Base-by-base conservation (phyloP, 1,284 basidiomycete genomes). In the Cutaneotrichosporon mucoides region DNA sequence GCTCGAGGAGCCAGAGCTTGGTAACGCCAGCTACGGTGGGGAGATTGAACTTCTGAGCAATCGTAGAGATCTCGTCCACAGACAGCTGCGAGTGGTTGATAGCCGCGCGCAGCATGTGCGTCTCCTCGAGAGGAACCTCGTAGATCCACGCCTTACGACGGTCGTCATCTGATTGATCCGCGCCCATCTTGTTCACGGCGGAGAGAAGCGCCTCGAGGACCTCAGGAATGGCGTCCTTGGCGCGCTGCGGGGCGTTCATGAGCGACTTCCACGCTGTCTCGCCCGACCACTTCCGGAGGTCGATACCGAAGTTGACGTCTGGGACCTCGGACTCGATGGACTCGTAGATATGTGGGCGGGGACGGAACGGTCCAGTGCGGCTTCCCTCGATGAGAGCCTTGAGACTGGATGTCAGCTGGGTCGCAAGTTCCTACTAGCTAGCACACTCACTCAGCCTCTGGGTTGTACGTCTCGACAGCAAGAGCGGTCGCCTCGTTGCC, bases 101-200 rank as follows among this genome's bases (percentile, higher is more conserved):
- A 2, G 83, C 83, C 72, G 90, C 88, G 61, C 93, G 86, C 9
- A 96, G 84, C 64, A 88, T 86, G 70, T 96, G 93, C 5, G 88
- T 83, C 36, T 86, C 85, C 4, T 84, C 80, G 24, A 97, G 82
- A 1, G 92, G 90, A 2, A 94, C 90, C 62, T 84, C 82, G 66
- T 96, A 95, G 62, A 97, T 90, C 94, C 93, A 97, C 1, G 86
- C 82, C 78, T 88, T 91, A 63, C 94, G 86, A 73, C 86, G 88
- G 76, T 95, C 94, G 24, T 92, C 89, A 60, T 82, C 83, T 1
- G 85, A 78, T 3, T 88, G 76, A 57, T 79, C 84, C 8, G 75
- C 71, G 67, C 94, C 93, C 10, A 86, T 84, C 43, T 84, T 83
- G 3, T 81, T 80, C 52, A 95, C 75, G 0, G 83, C 87, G 36